phyloP scores from a whole-genome alignment of 2,329 filamentous ascomycete species.

The Colletotrichum spaethianum region DNA sequence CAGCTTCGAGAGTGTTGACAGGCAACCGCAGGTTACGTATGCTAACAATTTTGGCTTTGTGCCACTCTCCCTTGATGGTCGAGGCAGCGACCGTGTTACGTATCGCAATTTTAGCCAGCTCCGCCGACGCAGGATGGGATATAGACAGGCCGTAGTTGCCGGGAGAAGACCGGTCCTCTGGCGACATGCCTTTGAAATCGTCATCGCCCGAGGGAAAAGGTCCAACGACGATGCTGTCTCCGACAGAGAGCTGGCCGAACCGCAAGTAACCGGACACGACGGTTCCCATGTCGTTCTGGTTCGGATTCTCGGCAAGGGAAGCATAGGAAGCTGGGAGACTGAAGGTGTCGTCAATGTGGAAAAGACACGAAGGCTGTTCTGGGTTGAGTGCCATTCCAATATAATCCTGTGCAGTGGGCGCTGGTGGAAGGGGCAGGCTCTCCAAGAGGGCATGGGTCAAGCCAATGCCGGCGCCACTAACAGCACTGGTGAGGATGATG shows the following conservation, averaged over 20 bases:
- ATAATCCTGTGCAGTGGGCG: constrained; percentile 67
- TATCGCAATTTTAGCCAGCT: constrained; percentile 66
- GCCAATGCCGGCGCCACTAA: constrained; percentile 86
- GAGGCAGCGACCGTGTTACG: constrained; percentile 68
- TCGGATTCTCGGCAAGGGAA: constrained; percentile 53
- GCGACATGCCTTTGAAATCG: constrained; percentile 55
- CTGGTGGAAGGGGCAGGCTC: constrained; percentile 77
- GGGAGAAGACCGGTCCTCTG: constrained; percentile 63
- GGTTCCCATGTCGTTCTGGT: constrained; percentile 67
- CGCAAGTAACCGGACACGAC: constrained; percentile 89
- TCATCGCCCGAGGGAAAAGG: constrained; percentile 78
- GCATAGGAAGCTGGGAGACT: constrained; percentile 77
- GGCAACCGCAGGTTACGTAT: constrained; percentile 90
- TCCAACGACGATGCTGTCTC: constrained; percentile 83
- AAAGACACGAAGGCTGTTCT: constrained; percentile 75
- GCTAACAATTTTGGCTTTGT: constrained; percentile 84
- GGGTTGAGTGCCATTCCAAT: constrained; percentile 70
- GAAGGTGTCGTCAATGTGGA: constrained; percentile 94
- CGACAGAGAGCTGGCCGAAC: constrained; percentile 83
- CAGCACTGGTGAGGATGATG: constrained; percentile 88
- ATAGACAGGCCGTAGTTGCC: constrained; percentile 65
- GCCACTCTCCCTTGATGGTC: constrained; percentile 78
- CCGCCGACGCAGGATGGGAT: constrained; percentile 67
- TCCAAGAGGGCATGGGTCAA: constrained; percentile 86
- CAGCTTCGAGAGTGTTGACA: constrained; percentile 80